Base-by-base conservation (phyloP, 495 filamentous ascomycete species). In the Lophium mytilinum region DNA sequence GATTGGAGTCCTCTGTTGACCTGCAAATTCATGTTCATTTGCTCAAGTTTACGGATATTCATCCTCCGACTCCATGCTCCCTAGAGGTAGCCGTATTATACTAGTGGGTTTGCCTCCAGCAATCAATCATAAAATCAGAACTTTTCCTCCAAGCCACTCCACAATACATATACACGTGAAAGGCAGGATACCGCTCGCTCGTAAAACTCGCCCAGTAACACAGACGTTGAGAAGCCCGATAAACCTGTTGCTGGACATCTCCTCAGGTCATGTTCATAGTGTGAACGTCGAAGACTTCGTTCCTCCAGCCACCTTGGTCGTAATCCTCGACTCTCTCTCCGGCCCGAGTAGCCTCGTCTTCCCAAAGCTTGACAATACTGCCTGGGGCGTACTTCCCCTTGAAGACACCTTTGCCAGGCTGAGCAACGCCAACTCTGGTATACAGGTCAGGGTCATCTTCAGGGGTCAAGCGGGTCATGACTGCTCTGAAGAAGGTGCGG, bases 321-420 rank as follows among this genome's bases (percentile, higher is more conserved):
- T 83, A 84, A 30, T 83, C 80, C 41, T 85, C 80, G 36, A 87
- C 76, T 37, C 78, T 72, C 67, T 87, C 82, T 1, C 68, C 71
- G 3, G 88, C 90, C 56, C 77, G 72, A 34, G 71, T 71, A 0
- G 83, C 88, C 68, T 94, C 85, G 40, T 90, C 87, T 55, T 90
- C 79, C 88, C 89, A 96, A 19, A 91, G 66, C 73, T 88, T 89
- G 36, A 92, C 85, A 9, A 96, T 70, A 69, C 89, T 94, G 0
- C 89, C 90, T 0, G 92, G 92, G 6, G 92, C 83, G 75, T 95
- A 95, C 4, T 89, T 76, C 1, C 86, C 89, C 62, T 83, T 80
- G 71, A 96, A 97, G 6, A 92, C 77, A 10, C 86, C 87, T 24
- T 68, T 68, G 10, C 82, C 77, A 0, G 83, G 82, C 42, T 80